phyloP scores from a whole-genome alignment of 2,329 filamentous ascomycete genomes.

The Rutstroemia sydowiana region DNA sequence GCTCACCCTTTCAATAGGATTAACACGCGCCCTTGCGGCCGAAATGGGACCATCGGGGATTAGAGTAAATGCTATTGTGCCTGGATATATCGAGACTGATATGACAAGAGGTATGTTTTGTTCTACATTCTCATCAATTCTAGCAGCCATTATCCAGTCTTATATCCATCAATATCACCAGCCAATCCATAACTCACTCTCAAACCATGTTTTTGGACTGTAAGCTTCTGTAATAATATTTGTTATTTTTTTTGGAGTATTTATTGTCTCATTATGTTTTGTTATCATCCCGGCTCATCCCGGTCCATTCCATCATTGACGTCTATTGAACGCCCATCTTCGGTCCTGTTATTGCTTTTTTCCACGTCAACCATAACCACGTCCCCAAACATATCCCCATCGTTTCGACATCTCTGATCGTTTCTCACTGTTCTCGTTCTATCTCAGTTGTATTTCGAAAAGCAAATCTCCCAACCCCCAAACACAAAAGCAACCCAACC shows the following conservation, averaged over 20 bases:
- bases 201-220: too few relatives aligned
- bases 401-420: too few relatives aligned
- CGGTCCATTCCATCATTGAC: too few relatives aligned
- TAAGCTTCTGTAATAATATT: background rate
- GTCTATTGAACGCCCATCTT: too few relatives aligned
- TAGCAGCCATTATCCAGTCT: background rate
- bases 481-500: conserved; percentile 18
- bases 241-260: background rate
- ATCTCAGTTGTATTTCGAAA: background rate
- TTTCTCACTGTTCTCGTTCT: background rate
- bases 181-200: too few relatives aligned
- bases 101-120: conserved; percentile 61
- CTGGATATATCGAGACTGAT: conserved; percentile 73
- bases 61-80: conserved; percentile 72
- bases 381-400: too few relatives aligned
- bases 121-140: background rate
- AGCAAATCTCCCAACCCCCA: background rate
- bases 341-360: too few relatives aligned
- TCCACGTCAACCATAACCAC: too few relatives aligned
- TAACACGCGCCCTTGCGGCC: conserved; percentile 59
- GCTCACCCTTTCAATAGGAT: too few relatives aligned
- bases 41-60: conserved; percentile 56
- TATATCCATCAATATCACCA: background rate
- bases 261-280: too few relatives aligned
- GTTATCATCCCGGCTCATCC: too few relatives aligned